Evolutionary conservation across 2,329 filamentous ascomycete genomes (phyloP).

Genomic region (Coniella lustricola): DNA sequence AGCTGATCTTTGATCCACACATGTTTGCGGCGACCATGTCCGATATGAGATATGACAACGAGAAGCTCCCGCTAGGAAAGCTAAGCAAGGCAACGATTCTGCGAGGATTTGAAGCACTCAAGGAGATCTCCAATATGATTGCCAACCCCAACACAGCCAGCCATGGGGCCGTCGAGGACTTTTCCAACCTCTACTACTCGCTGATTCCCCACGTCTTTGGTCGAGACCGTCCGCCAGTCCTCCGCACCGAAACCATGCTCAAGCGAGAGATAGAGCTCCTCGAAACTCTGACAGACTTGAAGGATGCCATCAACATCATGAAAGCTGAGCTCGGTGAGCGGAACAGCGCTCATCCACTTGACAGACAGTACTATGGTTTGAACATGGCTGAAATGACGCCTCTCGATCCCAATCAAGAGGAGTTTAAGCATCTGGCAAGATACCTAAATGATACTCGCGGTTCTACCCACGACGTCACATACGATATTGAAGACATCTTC

Average conservation of each 20-base stretch:
- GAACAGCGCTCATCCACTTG: conserved; percentile 55
- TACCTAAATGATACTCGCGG: conserved; percentile 66
- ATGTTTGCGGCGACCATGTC: conserved; percentile 63
- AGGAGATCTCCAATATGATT: conserved; percentile 65
- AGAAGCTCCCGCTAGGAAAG: conserved; percentile 78
- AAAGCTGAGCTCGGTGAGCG: conserved; percentile 50
- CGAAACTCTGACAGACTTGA: conserved; percentile 79
- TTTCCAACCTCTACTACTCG: conserved; percentile 76
- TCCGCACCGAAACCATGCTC: conserved; percentile 52
- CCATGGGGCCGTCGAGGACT: conserved; percentile 42
- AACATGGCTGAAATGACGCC: conserved; percentile 70
- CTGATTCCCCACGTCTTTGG: conserved; percentile 78
- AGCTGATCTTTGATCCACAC: conserved; percentile 74
- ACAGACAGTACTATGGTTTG: conserved; percentile 65
- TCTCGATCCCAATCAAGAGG: conserved; percentile 48
- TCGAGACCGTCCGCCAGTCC: conserved; percentile 63
- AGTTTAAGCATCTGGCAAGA: conserved; percentile 57
- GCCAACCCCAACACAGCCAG: conserved; percentile 36
- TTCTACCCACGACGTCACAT: conserved; percentile 54
- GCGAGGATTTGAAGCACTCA: conserved; percentile 68
- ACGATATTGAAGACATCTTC: conserved; percentile 69
- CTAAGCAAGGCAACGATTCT: conserved; percentile 72
- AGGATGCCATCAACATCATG: conserved; percentile 71
- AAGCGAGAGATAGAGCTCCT: conserved; percentile 74
- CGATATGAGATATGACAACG: conserved; percentile 61